Conservation (phyloP, 148 eudicot genomes). For the Suaeda aralocaspica region DNA sequence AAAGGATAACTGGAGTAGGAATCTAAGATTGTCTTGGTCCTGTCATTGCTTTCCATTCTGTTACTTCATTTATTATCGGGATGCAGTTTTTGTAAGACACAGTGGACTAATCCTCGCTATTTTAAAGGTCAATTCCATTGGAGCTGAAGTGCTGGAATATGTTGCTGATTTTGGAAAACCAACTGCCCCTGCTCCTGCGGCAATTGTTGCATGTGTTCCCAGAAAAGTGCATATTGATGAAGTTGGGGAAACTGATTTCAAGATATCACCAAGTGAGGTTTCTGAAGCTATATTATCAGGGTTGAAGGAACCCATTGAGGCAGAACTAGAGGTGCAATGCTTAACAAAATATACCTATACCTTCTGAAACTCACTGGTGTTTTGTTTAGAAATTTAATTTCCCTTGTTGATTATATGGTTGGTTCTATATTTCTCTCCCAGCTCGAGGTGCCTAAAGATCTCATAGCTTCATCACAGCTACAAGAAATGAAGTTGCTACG, state of each 20-base stretch:
- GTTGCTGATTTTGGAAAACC: slow-evolving; percentile 82
- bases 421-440: slow-evolving; percentile 35
- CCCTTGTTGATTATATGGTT: slow-evolving; percentile 6
- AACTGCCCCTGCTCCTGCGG: slow-evolving; percentile 94
- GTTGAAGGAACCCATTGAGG: slow-evolving; percentile 80
- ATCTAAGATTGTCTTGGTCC: background rate
- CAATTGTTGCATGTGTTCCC: slow-evolving; percentile 98
- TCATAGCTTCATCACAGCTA: slow-evolving; percentile 56
- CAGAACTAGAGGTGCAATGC: slow-evolving; percentile 85
- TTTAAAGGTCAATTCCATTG: slow-evolving; percentile 75
- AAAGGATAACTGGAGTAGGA: background rate
- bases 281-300: slow-evolving; percentile 78
- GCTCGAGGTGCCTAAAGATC: slow-evolving; percentile 97
- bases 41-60: background rate
- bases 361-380: background rate
- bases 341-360: slow-evolving; percentile 7
- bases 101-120: slow-evolving; percentile 8
- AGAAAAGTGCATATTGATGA: slow-evolving; percentile 72
- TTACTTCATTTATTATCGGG: background rate
- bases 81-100: background rate
- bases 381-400: background rate
- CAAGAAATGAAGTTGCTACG: slow-evolving; percentile 51
- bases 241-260: slow-evolving; percentile 70
- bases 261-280: slow-evolving; percentile 74
- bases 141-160: slow-evolving; percentile 85